Evolutionary conservation across 768 basidiomycete species (phyloP), one percentile per base, ranked within the genome.

Genomic region (Lactifluus subvellereus): DNA sequence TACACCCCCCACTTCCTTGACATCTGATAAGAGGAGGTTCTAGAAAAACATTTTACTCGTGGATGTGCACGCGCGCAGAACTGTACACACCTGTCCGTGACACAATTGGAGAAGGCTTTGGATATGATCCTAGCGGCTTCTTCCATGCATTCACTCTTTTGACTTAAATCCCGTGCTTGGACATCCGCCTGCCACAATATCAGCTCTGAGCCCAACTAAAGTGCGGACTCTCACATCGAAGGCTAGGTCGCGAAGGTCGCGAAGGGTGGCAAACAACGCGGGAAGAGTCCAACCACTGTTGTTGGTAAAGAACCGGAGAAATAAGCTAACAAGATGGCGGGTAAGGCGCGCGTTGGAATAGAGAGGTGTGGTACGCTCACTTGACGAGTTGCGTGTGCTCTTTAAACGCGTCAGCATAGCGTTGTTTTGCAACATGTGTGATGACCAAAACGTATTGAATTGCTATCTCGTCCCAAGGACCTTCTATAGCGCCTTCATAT

Each of bases 1-100:
- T 98, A 98, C 2, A 94, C 82, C 0, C 94, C 87, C 93, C 94
- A 89, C 77, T 91, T 91, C 69, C 93, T 78, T 43, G 89, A 88
- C 73, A 90, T 82, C 33, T 84, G 79, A 54, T 84, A 75, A 18
- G 86, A 83, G n/a, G 88, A 88, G 42, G 78, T 82, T 66, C 89
- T 88, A 49, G 18, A 32, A n/a, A 37, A 11, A 66, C 20, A 51
- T 30, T 30, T 33, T 51, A 35, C 13, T 27, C 47, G 51, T 4
- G 35, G 37, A 50, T 49, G 18, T 51, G 38, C 20, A 6, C 6
- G 59, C 45, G 11, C 6, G 35, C 16, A 47, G n/a, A 40, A 49
- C 14, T 37, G 27, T 22, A 69, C 77, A 57, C 62, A 86, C 85
- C 87, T 77, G 70, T 98, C 97, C 20, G 84, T 93, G 72, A 97